Percentiles rank a stretch among this genome's conserved stretches.
phyloP scores from a whole-genome alignment of 768 basidiomycete species.

The Suillus clintonianus region DNA sequence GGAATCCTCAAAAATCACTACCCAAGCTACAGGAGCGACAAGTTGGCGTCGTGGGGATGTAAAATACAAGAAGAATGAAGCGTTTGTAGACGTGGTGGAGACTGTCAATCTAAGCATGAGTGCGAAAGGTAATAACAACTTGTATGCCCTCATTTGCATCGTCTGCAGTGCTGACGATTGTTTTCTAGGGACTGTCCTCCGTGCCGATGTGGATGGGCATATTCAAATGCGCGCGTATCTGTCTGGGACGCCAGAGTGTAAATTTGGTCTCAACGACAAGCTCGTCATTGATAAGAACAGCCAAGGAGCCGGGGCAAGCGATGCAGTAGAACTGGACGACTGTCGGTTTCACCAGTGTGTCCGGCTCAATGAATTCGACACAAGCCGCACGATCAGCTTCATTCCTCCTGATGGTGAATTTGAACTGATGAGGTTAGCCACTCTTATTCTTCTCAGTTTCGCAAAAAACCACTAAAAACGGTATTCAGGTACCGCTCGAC shows the following conservation, averaged over 20 bases:
- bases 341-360: conserved; percentile 99
- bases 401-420: conserved; percentile 99
- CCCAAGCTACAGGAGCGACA: conserved; percentile 94
- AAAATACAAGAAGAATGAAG: conserved; percentile 99
- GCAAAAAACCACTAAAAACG: neutral
- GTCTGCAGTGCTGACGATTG: conserved; percentile 4
- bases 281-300: conserved; percentile 88
- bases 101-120: conserved; percentile 96
- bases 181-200: conserved; percentile 72
- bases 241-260: conserved; percentile 96
- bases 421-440: conserved; percentile 87
- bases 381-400: conserved; percentile 92
- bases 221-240: conserved; percentile 98
- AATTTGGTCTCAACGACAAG: conserved; percentile 98
- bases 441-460: conserved; percentile 1
- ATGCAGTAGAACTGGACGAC: conserved; percentile 95
- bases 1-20: conserved; percentile 95
- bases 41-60: conserved; percentile 96
- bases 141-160: neutral
- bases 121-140: conserved; percentile 64
- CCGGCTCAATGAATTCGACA: conserved; percentile 91
- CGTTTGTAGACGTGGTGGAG: conserved; percentile 99
- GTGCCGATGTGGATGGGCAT: conserved; percentile 98
- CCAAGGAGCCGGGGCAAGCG: conserved; percentile 51
- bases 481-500: conserved; percentile 86